Conservation (phyloP, 441 rosid genomes). For the Croton laevigatus region DNA sequence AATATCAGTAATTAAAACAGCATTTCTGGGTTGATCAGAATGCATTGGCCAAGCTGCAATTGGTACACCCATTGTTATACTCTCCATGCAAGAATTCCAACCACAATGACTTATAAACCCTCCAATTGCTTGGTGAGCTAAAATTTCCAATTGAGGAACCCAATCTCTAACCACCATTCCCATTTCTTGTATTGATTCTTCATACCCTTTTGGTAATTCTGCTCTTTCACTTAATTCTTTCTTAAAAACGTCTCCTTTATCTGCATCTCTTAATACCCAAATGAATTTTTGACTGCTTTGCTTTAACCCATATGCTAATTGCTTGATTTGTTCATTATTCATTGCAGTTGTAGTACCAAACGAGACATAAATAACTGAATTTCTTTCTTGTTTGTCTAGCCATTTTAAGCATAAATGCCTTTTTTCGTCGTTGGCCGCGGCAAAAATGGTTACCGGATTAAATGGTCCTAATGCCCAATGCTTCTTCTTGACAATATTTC, state of each 20-base stretch:
- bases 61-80: constrained; percentile 56
- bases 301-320: constrained; percentile 44
- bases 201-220: constrained; percentile 40
- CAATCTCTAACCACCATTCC: constrained; percentile 51
- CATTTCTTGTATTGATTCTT: constrained; percentile 30
- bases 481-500: constrained; percentile 1
- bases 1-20: constrained; percentile 35
- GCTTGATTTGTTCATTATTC: constrained; percentile 37
- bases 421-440: not conserved
- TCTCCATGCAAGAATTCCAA: constrained; percentile 70
- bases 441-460: constrained; percentile 24
- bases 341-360: constrained; percentile 53
- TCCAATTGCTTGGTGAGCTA: constrained; percentile 44
- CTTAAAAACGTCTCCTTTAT: constrained; percentile 41
- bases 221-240: constrained; percentile 9
- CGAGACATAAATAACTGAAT: constrained; percentile 47
- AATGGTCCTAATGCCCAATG: constrained; percentile 54
- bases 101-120: constrained; percentile 68
- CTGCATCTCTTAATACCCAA: constrained; percentile 61
- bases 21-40: constrained; percentile 57
- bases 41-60: constrained; percentile 63
- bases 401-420: constrained; percentile 40
- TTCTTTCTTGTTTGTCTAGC: constrained; percentile 43
- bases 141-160: constrained; percentile 58
- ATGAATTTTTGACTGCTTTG: constrained; percentile 49